Percentiles rank a stretch among this genome's conserved stretches.
These are phyloP conservation scores for Pterocarpus macrocarpus DNA, from an alignment of 306 rosid species.

Conservation along the genomic window DNA sequence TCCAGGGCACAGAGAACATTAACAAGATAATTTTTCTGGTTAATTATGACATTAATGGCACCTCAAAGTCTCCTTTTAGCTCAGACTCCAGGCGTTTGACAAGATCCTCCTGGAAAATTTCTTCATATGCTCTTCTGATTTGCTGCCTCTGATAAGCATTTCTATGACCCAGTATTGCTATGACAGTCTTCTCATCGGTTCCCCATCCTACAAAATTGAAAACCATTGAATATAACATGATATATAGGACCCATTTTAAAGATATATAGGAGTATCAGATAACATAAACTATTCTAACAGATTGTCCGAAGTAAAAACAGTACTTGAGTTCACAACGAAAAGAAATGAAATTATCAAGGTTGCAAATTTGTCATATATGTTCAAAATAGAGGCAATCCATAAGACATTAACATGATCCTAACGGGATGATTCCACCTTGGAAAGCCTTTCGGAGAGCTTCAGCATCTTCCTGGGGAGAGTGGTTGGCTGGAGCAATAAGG, in stretches of 20 bases:
- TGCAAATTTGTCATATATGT: not conserved
- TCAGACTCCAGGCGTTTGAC: constrained; percentile 82
- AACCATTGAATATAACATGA: not conserved
- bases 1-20: not conserved
- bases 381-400: not conserved
- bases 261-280: not conserved
- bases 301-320: not conserved
- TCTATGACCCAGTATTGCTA: constrained; percentile 67
- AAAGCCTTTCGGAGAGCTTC: constrained; percentile 65
- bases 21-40: not conserved
- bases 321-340: not conserved
- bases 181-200: constrained; percentile 75
- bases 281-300: constrained; percentile 22
- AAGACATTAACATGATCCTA: not conserved
- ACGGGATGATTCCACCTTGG: constrained; percentile 50
- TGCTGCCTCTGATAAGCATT: constrained; percentile 69
- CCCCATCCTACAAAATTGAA: constrained; percentile 75
- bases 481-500: constrained; percentile 52
- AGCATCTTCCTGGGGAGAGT: constrained; percentile 68
- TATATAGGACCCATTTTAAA: not conserved
- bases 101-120: constrained; percentile 75
- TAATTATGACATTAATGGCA: constrained; percentile 9
- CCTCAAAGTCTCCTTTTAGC: constrained; percentile 86
- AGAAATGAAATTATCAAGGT: not conserved
- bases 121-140: constrained; percentile 72